Evolutionary conservation across 2,329 filamentous ascomycete species (phyloP).

Genomic region (Talaromyces amestolkiae): DNA sequence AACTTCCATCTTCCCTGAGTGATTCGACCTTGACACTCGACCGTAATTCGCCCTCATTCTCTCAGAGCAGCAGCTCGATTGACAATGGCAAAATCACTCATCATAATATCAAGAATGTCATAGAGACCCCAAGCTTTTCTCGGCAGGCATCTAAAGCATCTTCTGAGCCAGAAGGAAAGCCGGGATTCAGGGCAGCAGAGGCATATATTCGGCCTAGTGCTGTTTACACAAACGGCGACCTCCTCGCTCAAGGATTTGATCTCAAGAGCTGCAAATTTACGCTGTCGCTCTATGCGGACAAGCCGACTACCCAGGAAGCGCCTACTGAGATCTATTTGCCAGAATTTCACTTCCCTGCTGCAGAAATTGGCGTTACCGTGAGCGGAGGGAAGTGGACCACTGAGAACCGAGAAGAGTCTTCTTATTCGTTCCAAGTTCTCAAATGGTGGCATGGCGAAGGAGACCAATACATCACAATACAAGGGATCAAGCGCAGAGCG

Average conservation of each 20-base stretch:
- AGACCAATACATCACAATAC: slow-evolving; percentile 74
- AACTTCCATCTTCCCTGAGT: slow-evolving; percentile 43
- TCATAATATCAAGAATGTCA: slow-evolving; percentile 68
- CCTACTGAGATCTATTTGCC: slow-evolving; percentile 85
- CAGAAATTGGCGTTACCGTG: slow-evolving; percentile 68
- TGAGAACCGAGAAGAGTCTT: slow-evolving; percentile 67
- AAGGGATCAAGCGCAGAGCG: slow-evolving; percentile 65
- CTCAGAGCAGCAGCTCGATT: slow-evolving; percentile 49
- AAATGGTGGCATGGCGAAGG: slow-evolving; percentile 92
- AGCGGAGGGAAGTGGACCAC: slow-evolving; percentile 90
- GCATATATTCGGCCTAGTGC: slow-evolving; percentile 87
- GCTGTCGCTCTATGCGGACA: slow-evolving; percentile 64
- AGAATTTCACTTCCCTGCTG: slow-evolving; percentile 84
- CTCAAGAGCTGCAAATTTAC: slow-evolving; percentile 74
- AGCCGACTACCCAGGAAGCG: slow-evolving; percentile 58
- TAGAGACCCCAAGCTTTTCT: slow-evolving; percentile 58
- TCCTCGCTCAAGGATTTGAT: slow-evolving; percentile 76
- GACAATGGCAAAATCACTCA: slow-evolving; percentile 61
- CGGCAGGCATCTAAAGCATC: slow-evolving; percentile 55
- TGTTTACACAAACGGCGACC: slow-evolving; percentile 67
- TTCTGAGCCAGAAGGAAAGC: slow-evolving; percentile 53
- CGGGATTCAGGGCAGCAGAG: slow-evolving; percentile 85
- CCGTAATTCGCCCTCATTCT: slow-evolving; percentile 53
- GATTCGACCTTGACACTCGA: slow-evolving; percentile 38
- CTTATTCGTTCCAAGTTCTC: slow-evolving; percentile 69